phyloP scores from a whole-genome alignment of 768 basidiomycete genomes.

The Hirschioporus abietinus region DNA sequence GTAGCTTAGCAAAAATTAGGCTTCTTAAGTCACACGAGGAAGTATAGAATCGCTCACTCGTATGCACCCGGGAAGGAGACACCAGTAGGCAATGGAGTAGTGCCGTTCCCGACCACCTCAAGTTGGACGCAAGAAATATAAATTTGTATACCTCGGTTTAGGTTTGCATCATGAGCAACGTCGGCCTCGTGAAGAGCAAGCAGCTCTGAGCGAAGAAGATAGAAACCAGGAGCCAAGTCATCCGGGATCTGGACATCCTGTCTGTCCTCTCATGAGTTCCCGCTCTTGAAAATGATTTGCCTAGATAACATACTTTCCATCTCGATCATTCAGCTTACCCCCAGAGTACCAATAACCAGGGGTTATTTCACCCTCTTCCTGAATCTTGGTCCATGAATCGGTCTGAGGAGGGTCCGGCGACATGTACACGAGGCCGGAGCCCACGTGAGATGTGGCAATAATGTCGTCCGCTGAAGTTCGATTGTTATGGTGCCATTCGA shows the following conservation, averaged over 20 bases:
- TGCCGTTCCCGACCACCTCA: slow-evolving; percentile 10
- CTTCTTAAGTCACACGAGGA: not conserved
- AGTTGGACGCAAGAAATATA: slow-evolving; percentile 12
- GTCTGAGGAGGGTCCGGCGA: slow-evolving; percentile 6
- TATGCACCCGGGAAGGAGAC: slow-evolving; percentile 14
- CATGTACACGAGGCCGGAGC: slow-evolving; percentile 10
- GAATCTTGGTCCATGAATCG: slow-evolving; percentile 2
- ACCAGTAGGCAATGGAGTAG: slow-evolving; percentile 9
- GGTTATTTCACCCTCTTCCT: slow-evolving; percentile 9
- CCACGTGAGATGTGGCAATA: slow-evolving; percentile 12
- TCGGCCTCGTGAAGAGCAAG: slow-evolving; percentile 12
- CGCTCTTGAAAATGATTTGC: not conserved
- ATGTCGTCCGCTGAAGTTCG: slow-evolving; percentile 9
- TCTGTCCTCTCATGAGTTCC: not conserved
- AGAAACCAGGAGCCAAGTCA: slow-evolving; percentile 10
- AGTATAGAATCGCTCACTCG: slow-evolving; percentile 1
- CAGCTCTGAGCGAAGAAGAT: slow-evolving; percentile 14
- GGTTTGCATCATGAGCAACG: slow-evolving; percentile 6
- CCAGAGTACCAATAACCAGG: slow-evolving; percentile 4
- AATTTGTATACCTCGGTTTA: slow-evolving; percentile 6
- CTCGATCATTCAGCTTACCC: slow-evolving; percentile 9
- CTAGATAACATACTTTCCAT: slow-evolving; percentile 5
- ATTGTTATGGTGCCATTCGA: slow-evolving; percentile 15
- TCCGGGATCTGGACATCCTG: slow-evolving; percentile 13
- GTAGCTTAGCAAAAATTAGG: not conserved